Conservation (phyloP, 2,329 filamentous ascomycete genomes). For the Tolypocladium amazonense region DNA sequence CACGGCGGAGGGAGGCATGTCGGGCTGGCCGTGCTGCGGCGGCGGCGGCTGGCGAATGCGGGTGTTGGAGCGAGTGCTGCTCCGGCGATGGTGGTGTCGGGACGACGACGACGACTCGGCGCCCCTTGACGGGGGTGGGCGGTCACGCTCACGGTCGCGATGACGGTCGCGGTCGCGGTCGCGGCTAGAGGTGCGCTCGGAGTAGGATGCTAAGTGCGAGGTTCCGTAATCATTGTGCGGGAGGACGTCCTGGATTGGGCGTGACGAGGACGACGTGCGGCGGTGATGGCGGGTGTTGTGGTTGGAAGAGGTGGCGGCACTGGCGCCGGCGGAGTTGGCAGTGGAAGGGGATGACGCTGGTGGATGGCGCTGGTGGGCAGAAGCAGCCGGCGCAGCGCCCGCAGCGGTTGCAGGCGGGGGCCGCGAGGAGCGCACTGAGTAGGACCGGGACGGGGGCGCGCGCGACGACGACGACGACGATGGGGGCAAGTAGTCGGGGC, state of each 20-base stretch:
- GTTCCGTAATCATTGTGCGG: slow-evolving; percentile 65
- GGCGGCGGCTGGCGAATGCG: slow-evolving; percentile 12
- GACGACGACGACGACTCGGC: slow-evolving; percentile 33
- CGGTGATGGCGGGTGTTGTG: slow-evolving; percentile 24
- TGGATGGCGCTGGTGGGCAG: slow-evolving; percentile 8
- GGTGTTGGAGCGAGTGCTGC: slow-evolving; percentile 37
- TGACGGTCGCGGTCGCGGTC: slow-evolving; percentile 35
- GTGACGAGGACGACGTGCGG: slow-evolving; percentile 29
- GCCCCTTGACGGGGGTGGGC: slow-evolving; percentile 39
- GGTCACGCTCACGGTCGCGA: slow-evolving; percentile 2
- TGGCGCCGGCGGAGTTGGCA: too few relatives aligned
- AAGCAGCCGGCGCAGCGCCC: slow-evolving; percentile 7
- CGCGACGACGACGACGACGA: slow-evolving; percentile 9
- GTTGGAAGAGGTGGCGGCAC: slow-evolving; percentile 13
- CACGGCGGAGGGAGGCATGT: slow-evolving; percentile 40
- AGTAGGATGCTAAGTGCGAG: slow-evolving; percentile 48
- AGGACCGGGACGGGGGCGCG: slow-evolving; percentile 21
- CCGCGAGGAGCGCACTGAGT: slow-evolving; percentile 22
- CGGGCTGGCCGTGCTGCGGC: slow-evolving; percentile 17
- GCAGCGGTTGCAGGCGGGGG: slow-evolving; percentile 12
- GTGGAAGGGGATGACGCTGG: slow-evolving; percentile 7
- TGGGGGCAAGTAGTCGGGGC: slow-evolving; percentile 11
- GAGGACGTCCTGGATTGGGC: slow-evolving; percentile 30
- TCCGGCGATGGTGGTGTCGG: slow-evolving; percentile 32
- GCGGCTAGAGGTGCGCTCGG: slow-evolving; percentile 55